Evolutionary conservation across 768 basidiomycete species (phyloP).

Genomic region (Pisolithus tinctorius): DNA sequence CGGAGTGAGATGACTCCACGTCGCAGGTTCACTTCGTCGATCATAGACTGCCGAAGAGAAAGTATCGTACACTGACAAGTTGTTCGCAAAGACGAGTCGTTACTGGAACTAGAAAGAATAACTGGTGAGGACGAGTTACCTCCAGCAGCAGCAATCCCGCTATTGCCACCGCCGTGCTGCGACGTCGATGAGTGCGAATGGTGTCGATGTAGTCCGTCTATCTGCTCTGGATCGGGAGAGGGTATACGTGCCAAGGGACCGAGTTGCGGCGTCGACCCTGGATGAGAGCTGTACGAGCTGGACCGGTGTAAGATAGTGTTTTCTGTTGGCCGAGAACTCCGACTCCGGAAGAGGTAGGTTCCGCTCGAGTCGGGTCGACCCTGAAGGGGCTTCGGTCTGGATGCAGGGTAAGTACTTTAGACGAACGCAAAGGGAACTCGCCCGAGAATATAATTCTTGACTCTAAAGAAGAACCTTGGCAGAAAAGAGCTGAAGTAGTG

Average conservation of each 20-base stretch:
- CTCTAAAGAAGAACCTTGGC: too few species aligned
- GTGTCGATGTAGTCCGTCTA: conserved; percentile 75
- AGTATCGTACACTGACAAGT: conserved; percentile 92
- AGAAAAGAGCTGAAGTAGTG: too few species aligned
- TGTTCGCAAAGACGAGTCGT: conserved; percentile 82
- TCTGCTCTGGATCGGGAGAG: conserved; percentile 77
- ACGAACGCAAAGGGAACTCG: too few species aligned
- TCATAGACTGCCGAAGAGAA: conserved; percentile 90
- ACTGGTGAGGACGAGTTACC: conserved; percentile 43
- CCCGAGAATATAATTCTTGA: too few species aligned
- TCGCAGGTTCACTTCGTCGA: conserved; percentile 90
- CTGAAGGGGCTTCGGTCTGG: too few species aligned
- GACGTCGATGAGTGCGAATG: conserved; percentile 44
- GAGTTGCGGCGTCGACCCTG: conserved; percentile 41
- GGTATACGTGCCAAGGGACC: conserved; percentile 81
- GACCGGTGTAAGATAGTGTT: too few species aligned
- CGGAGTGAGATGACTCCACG: conserved; percentile 94
- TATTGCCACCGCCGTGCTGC: conserved; percentile 14
- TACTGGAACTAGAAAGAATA: conserved; percentile 50
- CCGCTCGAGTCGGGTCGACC: too few species aligned
- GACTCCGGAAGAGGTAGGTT: too few species aligned
- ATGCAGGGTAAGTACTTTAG: too few species aligned
- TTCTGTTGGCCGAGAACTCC: too few species aligned
- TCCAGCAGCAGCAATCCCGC: conserved; percentile 4
- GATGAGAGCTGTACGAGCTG: conserved; percentile 69